Evolutionary conservation across 2,329 filamentous ascomycete species (phyloP).

Genomic region (Penicillium vulpinum): DNA sequence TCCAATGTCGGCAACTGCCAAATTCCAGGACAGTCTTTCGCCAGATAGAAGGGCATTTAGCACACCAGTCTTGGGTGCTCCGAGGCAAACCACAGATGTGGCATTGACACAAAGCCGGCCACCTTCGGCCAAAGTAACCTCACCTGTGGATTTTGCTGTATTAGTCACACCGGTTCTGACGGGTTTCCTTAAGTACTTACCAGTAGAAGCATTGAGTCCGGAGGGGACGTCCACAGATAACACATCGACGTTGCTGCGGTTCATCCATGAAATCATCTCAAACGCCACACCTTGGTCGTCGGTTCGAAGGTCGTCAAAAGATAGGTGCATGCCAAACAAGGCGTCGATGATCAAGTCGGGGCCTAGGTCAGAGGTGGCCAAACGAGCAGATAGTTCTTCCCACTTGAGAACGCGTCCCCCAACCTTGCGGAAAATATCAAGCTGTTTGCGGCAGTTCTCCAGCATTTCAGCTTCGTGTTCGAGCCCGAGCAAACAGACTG

Average conservation of each 20-base stretch:
- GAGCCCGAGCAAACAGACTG: constrained; percentile 80
- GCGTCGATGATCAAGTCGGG: constrained; percentile 86
- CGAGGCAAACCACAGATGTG: constrained; percentile 80
- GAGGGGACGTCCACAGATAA: constrained; percentile 89
- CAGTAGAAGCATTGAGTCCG: constrained; percentile 77
- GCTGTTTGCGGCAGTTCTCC: constrained; percentile 76
- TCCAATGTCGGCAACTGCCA: constrained; percentile 85
- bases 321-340: constrained; percentile 78
- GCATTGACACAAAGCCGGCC: constrained; percentile 76
- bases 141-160: constrained; percentile 40
- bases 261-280: constrained; percentile 90
- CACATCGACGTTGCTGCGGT: constrained; percentile 78
- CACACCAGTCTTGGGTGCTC: constrained; percentile 81
- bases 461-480: constrained; percentile 80
- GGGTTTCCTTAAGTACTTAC: constrained; percentile 52
- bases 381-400: constrained; percentile 56
- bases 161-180: constrained; percentile 10
- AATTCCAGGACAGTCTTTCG: constrained; percentile 63
- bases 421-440: constrained; percentile 79
- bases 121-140: constrained; percentile 65
- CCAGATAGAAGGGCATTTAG: constrained; percentile 71
- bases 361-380: constrained; percentile 58
- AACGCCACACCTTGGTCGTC: constrained; percentile 82
- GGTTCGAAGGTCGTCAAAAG: constrained; percentile 83
- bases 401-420: constrained; percentile 70